A percentile compares a stretch with the other conserved stretches of the same genome.
phyloP scores from a whole-genome alignment of 495 filamentous ascomycete species.

The Neurospora intermedia region DNA sequence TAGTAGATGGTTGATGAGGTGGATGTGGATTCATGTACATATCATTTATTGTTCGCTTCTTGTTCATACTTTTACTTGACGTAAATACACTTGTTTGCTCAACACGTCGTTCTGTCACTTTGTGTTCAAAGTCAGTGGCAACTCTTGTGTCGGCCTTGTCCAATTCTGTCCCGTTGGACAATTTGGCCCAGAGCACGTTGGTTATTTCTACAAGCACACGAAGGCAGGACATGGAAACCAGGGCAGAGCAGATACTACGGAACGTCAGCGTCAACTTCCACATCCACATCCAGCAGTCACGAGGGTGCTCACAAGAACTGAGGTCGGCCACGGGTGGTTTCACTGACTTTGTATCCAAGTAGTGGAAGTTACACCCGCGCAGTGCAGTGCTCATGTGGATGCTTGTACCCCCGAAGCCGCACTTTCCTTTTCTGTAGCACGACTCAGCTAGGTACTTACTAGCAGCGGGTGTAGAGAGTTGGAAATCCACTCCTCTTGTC shows the following conservation, averaged over 20 bases:
- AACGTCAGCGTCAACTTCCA: neutral
- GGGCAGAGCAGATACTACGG: neutral
- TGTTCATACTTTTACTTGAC: constrained; percentile 7
- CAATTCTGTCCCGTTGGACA: neutral
- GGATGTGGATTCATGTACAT: neutral
- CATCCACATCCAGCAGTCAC: neutral
- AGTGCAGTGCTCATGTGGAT: neutral
- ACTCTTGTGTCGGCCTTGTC: neutral
- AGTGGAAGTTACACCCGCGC: neutral
- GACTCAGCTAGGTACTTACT: neutral
- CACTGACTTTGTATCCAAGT: neutral
- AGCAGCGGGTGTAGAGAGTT: neutral
- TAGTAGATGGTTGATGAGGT: neutral
- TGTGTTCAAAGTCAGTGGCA: neutral
- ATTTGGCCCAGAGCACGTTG: neutral
- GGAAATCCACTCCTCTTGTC: neutral
- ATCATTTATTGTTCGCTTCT: constrained; percentile 5
- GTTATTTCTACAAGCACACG: neutral
- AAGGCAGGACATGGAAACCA: neutral
- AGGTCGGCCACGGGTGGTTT: neutral
- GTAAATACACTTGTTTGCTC: neutral
- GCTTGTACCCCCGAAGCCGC: neutral
- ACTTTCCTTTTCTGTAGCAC: neutral
- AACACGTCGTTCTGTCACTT: neutral
- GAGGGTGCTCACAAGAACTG: neutral